phyloP scores from a whole-genome alignment of 2,329 filamentous ascomycete genomes.

The Trichophyton mentagrophytes region DNA sequence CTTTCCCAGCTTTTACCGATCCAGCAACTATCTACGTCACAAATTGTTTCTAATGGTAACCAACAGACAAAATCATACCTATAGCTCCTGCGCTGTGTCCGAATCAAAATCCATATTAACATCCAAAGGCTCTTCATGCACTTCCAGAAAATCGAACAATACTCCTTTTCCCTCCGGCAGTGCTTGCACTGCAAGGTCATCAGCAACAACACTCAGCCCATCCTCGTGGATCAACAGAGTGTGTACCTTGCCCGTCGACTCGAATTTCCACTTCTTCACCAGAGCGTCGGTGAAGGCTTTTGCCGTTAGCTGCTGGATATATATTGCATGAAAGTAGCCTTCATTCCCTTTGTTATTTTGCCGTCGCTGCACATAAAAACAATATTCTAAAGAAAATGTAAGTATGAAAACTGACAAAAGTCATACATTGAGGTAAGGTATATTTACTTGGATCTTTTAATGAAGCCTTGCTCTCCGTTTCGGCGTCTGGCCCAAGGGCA shows the following conservation, averaged over 20 bases:
- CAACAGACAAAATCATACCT: no score
- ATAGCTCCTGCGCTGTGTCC: neutral
- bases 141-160: slow-evolving; percentile 44
- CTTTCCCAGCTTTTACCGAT: no score
- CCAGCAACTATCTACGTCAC: no score
- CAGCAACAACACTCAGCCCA: slow-evolving; percentile 71
- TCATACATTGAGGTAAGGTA: neutral
- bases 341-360: slow-evolving; percentile 33
- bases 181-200: slow-evolving; percentile 76
- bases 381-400: slow-evolving; percentile 48
- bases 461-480: slow-evolving; percentile 15
- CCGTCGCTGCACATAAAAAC: slow-evolving; percentile 64
- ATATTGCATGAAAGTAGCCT: slow-evolving; percentile 70
- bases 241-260: slow-evolving; percentile 56
- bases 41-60: no score
- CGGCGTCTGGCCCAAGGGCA: slow-evolving; percentile 21
- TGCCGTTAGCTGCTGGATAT: slow-evolving; percentile 66
- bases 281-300: slow-evolving; percentile 61
- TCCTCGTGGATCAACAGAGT: slow-evolving; percentile 59
- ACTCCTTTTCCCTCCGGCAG: slow-evolving; percentile 87
- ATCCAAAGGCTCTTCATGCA: neutral
- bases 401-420: neutral
- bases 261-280: slow-evolving; percentile 67
- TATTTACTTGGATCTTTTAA: neutral
- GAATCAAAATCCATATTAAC: neutral